Percentiles rank a stretch among this genome's conserved stretches.
These are phyloP conservation scores for Botrytis squamosa DNA, from an alignment of 2,329 filamentous ascomycete species.

Conservation along the genomic window DNA sequence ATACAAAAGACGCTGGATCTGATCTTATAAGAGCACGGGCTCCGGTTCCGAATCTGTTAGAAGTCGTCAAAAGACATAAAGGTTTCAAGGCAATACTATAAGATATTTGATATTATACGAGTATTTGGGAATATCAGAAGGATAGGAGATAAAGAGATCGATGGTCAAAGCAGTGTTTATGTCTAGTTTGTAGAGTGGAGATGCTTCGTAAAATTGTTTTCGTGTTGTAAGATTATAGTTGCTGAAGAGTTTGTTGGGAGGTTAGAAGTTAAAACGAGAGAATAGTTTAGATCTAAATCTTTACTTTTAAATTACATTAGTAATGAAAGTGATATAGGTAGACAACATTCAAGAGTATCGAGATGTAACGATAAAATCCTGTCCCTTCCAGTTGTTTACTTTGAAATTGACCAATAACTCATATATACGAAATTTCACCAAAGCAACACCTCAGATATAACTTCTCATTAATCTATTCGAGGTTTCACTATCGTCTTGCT, in stretches of 20 bases:
- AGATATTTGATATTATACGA: not conserved
- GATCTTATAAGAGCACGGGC: not conserved
- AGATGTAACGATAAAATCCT: not conserved
- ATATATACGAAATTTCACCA: not conserved
- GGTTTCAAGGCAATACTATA: not conserved
- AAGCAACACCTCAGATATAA: rapidly evolving
- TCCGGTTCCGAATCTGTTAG: not conserved
- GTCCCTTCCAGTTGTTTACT: not conserved
- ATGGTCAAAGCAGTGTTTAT: not conserved
- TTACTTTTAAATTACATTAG: too few relatives aligned
- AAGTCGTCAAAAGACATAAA: not conserved
- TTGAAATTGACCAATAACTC: not conserved
- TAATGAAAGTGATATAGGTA: not conserved
- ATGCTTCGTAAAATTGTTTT: not conserved
- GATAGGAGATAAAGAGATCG: not conserved
- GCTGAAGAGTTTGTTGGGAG: not conserved
- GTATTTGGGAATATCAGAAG: not conserved
- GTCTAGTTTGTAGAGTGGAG: not conserved
- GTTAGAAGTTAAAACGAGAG: not conserved
- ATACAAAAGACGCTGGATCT: not conserved
- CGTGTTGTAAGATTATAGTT: not conserved
- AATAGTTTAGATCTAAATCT: not conserved
- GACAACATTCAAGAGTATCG: too few relatives aligned
- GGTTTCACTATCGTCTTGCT: not conserved
- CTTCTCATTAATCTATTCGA: not conserved